These are phyloP conservation scores for Oxyria digyna DNA, from an alignment of 148 eudicot species.

Conservation along the genomic window DNA sequence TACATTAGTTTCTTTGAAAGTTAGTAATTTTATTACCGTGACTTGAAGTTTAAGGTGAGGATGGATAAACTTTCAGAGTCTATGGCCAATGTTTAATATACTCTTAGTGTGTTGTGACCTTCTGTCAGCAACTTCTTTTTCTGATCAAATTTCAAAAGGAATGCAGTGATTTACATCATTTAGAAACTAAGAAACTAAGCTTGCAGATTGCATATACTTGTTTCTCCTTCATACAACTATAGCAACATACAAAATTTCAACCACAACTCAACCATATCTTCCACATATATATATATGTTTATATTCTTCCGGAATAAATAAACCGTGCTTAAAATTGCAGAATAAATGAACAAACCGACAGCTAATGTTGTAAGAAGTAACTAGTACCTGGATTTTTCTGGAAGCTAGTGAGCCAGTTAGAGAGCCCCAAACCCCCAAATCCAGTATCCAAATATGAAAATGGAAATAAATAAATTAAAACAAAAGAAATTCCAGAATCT, in stretches of 20 bases:
- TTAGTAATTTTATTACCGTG: too few species aligned
- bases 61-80: too few species aligned
- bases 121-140: constrained; percentile 67
- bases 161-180: not conserved
- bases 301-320: not conserved
- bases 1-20: too few species aligned
- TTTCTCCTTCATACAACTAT: not conserved
- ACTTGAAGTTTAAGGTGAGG: too few species aligned
- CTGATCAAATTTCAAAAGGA: constrained; percentile 18
- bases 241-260: not conserved
- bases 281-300: not conserved
- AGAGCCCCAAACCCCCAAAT: constrained; percentile 55
- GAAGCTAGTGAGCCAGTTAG: constrained; percentile 65
- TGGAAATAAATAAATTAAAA: not conserved
- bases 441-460: constrained; percentile 29
- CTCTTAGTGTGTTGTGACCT: too few species aligned
- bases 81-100: too few species aligned
- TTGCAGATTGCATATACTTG: not conserved
- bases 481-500: not conserved
- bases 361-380: not conserved
- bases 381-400: constrained; percentile 60
- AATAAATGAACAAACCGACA: not conserved
- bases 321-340: not conserved
- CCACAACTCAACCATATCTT: not conserved
- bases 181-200: not conserved